Percentiles rank a stretch among this genome's conserved stretches.
These are phyloP conservation scores for Pouteria glomerata DNA, from an alignment of 148 eudicot species.

Conservation along the genomic window DNA sequence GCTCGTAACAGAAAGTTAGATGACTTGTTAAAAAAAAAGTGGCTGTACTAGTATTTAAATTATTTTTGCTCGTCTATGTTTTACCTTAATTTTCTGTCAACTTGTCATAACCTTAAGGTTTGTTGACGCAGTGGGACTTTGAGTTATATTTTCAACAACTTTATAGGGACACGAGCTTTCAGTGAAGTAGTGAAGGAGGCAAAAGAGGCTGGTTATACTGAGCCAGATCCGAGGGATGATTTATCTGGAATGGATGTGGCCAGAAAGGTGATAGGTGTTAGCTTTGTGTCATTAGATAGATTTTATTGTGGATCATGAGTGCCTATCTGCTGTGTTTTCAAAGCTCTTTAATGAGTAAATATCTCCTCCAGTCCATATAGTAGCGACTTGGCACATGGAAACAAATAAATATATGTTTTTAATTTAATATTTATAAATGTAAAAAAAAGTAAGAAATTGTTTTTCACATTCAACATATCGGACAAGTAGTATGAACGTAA, in stretches of 20 bases:
- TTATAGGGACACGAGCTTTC: constrained; percentile 46
- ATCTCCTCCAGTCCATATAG: not conserved
- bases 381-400: not conserved
- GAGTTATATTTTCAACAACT: constrained; percentile 95
- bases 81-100: not conserved
- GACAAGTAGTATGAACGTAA: too few species aligned
- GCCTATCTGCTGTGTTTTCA: not conserved
- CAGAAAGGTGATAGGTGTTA: constrained; percentile 60
- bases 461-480: too few species aligned
- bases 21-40: too few species aligned
- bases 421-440: too few species aligned
- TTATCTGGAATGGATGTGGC: constrained; percentile 98
- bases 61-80: not conserved
- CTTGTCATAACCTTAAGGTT: constrained; percentile 5
- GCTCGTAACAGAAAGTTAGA: too few species aligned
- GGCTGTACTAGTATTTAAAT: not conserved
- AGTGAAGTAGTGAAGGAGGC: constrained; percentile 88
- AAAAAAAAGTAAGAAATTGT: too few species aligned
- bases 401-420: too few species aligned
- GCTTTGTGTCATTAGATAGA: not conserved
- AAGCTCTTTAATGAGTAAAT: not conserved
- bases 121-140: constrained; percentile 78
- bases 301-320: not conserved
- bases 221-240: constrained; percentile 99
- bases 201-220: constrained; percentile 86